These are phyloP conservation scores for Trapa bicornis DNA, from an alignment of 345 rosid species.

Conservation along the genomic window DNA sequence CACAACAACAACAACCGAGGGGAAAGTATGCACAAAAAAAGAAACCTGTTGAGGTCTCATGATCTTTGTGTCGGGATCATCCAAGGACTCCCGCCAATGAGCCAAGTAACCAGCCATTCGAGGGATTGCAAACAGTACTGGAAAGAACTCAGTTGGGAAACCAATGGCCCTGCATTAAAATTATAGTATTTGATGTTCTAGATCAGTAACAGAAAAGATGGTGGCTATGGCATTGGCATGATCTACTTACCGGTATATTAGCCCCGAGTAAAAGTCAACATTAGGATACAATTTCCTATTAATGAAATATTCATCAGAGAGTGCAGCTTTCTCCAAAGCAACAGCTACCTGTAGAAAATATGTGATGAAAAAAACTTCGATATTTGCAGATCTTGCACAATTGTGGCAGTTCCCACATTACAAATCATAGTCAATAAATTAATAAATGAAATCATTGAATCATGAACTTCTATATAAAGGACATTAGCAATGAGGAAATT, in stretches of 20 bases:
- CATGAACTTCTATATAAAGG: too few relatives aligned
- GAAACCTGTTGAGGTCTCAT: slow-evolving; percentile 94
- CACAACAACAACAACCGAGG: too few relatives aligned
- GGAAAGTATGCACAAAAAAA: neutral
- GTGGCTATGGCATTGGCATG: neutral
- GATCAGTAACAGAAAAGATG: neutral
- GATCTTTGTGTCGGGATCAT: slow-evolving; percentile 95
- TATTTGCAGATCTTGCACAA: too few relatives aligned
- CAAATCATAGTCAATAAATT: too few relatives aligned
- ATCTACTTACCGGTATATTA: slow-evolving; percentile 63
- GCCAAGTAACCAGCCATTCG: slow-evolving; percentile 97
- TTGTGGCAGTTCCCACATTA: too few relatives aligned
- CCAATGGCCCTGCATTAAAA: slow-evolving; percentile 70
- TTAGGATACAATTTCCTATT: slow-evolving; percentile 91
- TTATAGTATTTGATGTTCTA: neutral
- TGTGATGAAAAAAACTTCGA: too few relatives aligned
- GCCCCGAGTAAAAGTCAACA: slow-evolving; percentile 96
- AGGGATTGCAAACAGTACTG: slow-evolving; percentile 87
- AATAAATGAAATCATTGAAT: too few relatives aligned
- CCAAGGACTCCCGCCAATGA: slow-evolving; percentile 89
- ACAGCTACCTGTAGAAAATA: slow-evolving; percentile 58
- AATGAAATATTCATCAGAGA: slow-evolving; percentile 80
- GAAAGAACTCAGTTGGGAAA: slow-evolving; percentile 89
- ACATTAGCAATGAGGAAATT: too few relatives aligned
- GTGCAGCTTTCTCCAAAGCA: slow-evolving; percentile 93